Conservation (phyloP, 495 filamentous ascomycete species). For the Glutinoglossum americanum region DNA sequence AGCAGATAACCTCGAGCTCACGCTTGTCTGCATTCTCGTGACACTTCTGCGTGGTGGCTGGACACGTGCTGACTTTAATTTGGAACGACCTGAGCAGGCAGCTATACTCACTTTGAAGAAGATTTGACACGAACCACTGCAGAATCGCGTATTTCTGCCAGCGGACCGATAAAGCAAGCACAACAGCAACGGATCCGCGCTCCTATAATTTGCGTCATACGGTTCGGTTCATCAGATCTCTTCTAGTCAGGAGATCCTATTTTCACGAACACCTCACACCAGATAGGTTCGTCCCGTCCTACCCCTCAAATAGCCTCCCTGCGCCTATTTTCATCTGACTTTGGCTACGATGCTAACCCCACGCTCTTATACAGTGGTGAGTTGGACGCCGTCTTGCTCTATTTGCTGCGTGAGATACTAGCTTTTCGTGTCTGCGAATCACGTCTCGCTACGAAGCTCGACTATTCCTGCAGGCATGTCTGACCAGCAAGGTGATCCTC, state of each 20-base stretch:
- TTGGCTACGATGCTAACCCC: neutral
- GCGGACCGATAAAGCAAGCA: neutral
- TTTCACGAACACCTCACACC: conserved; percentile 1
- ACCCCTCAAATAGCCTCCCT: conserved; percentile 1
- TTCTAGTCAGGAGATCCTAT: conserved; percentile 1
- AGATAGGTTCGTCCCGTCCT: conserved; percentile 1
- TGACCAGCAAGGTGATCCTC: neutral
- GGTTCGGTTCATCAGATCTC: conserved; percentile 1
- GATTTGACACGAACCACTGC: conserved; percentile 7
- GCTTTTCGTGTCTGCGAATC: conserved; percentile 2
- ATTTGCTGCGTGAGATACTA: neutral
- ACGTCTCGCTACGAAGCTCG: conserved; percentile 2
- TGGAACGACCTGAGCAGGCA: conserved; percentile 8
- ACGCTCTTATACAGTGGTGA: neutral
- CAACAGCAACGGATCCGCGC: conserved; percentile 1
- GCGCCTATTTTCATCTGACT: neutral
- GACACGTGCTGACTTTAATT: conserved; percentile 11
- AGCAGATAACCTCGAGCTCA: conserved; percentile 7
- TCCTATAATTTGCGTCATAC: neutral
- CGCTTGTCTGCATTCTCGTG: conserved; percentile 9
- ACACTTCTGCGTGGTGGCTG: conserved; percentile 7
- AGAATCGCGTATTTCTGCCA: conserved; percentile 10
- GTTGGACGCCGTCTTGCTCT: neutral
- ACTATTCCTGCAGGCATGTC: neutral
- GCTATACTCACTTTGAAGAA: neutral